Evolutionary conservation across 495 filamentous ascomycete species (phyloP), one percentile per base, ranked within the genome.

Genomic region (Aspergillus affinis): DNA sequence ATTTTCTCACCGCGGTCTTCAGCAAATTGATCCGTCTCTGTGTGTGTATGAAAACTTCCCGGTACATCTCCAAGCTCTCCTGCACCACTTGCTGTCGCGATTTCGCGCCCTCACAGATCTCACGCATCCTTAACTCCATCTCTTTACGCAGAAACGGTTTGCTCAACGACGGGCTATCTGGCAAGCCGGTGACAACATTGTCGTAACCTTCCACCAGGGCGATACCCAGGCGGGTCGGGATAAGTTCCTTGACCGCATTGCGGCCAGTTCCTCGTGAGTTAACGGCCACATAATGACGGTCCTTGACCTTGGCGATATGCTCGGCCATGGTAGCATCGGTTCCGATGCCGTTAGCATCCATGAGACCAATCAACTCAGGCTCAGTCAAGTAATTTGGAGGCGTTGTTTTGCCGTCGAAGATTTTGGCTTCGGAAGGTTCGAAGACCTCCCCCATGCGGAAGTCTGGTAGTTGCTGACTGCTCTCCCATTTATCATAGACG

Each of bases 241-340:
- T 90, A 65, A 98, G 92, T 65, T 94, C 92, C 68, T 90, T 82
- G 32, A 96, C 76, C 32, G 87, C 85, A 58, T 71, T 78, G 30
- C 77, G 77, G 54, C 80, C 78, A 23, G 75, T 76, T 18, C 74
- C 79, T 51, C 84, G 84, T n/a, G 82, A 71, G 30, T 86, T 75
- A 3, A 85, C 85, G 48, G 82, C 82, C 23, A 92, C 92, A 68
- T 98, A 98, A 51, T 90, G 77, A 29, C 94, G 79, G 46, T 93
- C 86, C 72, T 97, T 91, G 71, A 98, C 93, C 70, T 95, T 97
- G 48, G 89, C 84, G 67, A 98, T 98, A 70, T 98, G 94, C 64
- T 98, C 94, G 0, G 94, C 93, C 95, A 98, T 98, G 0, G 94
- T 98, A 12, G 94, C 94, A 75, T 98, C 94, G 4, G 94, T 98